Conservation (phyloP, 495 filamentous ascomycete genomes). For the Daldinia decipiens region DNA sequence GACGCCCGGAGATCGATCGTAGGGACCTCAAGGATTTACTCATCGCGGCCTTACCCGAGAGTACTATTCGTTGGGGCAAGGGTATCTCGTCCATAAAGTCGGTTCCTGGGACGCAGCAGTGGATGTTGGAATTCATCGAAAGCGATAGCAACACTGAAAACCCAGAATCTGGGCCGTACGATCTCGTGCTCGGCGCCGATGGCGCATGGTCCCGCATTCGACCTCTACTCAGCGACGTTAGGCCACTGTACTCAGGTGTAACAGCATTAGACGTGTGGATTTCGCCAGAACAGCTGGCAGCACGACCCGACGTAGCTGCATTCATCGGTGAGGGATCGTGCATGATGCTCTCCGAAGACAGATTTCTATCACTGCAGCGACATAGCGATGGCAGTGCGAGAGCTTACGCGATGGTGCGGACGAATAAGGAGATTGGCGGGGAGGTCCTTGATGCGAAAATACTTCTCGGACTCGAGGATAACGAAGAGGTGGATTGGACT, state of each 20-base stretch:
- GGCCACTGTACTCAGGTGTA: slow-evolving; percentile 63
- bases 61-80: slow-evolving; percentile 58
- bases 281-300: slow-evolving; percentile 46
- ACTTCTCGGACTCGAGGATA: slow-evolving; percentile 40
- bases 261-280: slow-evolving; percentile 52
- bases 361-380: slow-evolving; percentile 56
- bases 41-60: slow-evolving; percentile 49
- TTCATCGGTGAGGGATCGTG: slow-evolving; percentile 59
- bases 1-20: slow-evolving; percentile 63
- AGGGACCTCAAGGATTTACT: slow-evolving; percentile 55
- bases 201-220: slow-evolving; percentile 69
- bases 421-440: slow-evolving; percentile 24
- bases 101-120: slow-evolving; percentile 37
- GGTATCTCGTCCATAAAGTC: slow-evolving; percentile 47
- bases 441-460: slow-evolving; percentile 35
- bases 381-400: slow-evolving; percentile 55
- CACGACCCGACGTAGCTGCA: slow-evolving; percentile 41
- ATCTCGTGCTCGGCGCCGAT: slow-evolving; percentile 70
- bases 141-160: slow-evolving; percentile 29
- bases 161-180: slow-evolving; percentile 47
- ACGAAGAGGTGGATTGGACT: slow-evolving; percentile 46
- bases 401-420: slow-evolving; percentile 53
- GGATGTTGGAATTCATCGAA: slow-evolving; percentile 50
- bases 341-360: slow-evolving; percentile 55
- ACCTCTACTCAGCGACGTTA: slow-evolving; percentile 55